Evolutionary conservation across 139 green algal species (phyloP).

Genomic region (Pleodorina starrii): DNA sequence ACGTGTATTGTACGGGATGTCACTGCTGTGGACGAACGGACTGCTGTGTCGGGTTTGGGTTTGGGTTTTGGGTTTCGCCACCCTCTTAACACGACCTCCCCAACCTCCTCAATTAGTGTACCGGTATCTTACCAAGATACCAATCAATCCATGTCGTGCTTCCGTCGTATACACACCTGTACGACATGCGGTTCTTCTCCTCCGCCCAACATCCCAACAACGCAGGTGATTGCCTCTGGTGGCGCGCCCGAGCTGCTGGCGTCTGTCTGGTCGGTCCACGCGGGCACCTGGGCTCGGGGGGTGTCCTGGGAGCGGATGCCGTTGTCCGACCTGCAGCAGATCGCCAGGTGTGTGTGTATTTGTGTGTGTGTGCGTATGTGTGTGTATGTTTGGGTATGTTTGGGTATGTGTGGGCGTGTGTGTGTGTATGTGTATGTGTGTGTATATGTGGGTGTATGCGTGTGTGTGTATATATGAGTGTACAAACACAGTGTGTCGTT

Average conservation of each 20-base stretch:
- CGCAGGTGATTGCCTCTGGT: conserved; percentile 56
- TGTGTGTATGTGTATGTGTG: background rate
- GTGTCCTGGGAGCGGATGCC: conserved; percentile 82
- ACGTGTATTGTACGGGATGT: no score
- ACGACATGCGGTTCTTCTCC: background rate
- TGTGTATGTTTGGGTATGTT: no score
- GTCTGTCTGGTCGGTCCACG: conserved; percentile 67
- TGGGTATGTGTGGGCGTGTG: background rate
- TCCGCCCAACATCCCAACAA: background rate
- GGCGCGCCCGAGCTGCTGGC: conserved; percentile 43
- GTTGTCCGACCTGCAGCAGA: conserved; percentile 76
- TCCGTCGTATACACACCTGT: no score
- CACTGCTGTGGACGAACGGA: no score
- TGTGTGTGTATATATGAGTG: background rate
- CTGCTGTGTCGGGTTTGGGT: no score
- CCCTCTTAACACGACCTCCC: no score
- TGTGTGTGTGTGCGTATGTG: no score
- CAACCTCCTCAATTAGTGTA: no score
- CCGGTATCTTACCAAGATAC: no score
- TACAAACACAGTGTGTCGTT: background rate
- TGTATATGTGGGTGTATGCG: background rate
- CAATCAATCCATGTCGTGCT: no score
- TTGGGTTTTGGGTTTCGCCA: no score
- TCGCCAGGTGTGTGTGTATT: conserved; percentile 62
- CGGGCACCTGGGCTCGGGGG: conserved; percentile 69